Evolutionary conservation across 2,329 filamentous ascomycete species (phyloP).

Genomic region (Byssoonygena ceratinophila): DNA sequence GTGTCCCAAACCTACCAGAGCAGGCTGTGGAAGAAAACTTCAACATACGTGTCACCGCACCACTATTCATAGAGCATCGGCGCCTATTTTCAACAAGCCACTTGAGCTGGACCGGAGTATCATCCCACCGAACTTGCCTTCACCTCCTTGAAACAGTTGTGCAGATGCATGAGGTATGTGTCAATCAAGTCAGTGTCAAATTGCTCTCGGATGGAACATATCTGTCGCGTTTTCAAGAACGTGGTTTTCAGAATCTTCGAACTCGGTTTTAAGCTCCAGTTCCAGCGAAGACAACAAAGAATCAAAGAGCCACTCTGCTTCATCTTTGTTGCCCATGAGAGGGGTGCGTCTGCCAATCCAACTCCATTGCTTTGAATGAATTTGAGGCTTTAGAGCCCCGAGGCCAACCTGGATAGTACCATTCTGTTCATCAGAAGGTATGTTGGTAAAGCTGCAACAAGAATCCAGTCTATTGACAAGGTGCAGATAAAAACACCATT

Average conservation of each 20-base stretch:
- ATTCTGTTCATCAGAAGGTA: slow-evolving; percentile 5
- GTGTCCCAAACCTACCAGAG: too few relatives aligned
- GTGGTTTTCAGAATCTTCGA: slow-evolving; percentile 11
- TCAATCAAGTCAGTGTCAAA: too few relatives aligned
- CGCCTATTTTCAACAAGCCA: too few relatives aligned
- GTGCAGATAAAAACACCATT: slow-evolving; percentile 42
- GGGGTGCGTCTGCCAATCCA: slow-evolving; percentile 34
- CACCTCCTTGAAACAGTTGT: too few relatives aligned
- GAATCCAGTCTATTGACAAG: slow-evolving; percentile 39
- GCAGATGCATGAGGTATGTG: too few relatives aligned
- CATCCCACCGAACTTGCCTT: too few relatives aligned
- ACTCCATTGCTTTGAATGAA: slow-evolving; percentile 25
- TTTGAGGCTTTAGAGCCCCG: not conserved
- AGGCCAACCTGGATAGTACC: slow-evolving; percentile 4
- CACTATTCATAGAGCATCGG: too few relatives aligned
- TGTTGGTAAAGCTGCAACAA: slow-evolving; percentile 27
- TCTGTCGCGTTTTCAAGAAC: not conserved
- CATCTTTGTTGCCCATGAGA: slow-evolving; percentile 33
- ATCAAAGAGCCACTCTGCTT: slow-evolving; percentile 36
- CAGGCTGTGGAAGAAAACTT: too few relatives aligned
- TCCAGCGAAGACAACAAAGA: slow-evolving; percentile 32
- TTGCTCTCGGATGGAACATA: too few relatives aligned
- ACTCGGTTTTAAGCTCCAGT: slow-evolving; percentile 27
- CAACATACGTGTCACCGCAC: too few relatives aligned
- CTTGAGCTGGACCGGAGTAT: too few relatives aligned